Percentiles rank a stretch among this genome's conserved stretches.
phyloP scores from a whole-genome alignment of 2,329 filamentous ascomycete species.

The Phaeosphaeriaceae sp. region DNA sequence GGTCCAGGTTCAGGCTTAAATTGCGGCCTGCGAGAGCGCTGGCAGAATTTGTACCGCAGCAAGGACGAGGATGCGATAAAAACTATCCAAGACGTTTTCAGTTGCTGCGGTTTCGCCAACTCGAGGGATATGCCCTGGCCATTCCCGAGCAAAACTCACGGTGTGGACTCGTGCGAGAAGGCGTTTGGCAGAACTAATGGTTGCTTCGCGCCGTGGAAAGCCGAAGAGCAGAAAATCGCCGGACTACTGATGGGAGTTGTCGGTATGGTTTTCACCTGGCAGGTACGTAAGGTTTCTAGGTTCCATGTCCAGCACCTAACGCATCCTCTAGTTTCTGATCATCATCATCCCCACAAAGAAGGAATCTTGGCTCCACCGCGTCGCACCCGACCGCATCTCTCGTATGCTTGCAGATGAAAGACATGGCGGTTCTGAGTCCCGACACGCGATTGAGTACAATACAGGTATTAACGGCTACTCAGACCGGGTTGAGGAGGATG shows the following conservation, averaged over 20 bases:
- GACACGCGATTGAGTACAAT: constrained; percentile 38
- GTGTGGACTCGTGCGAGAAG: constrained; percentile 52
- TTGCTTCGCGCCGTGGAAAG: constrained; percentile 65
- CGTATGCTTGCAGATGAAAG: constrained; percentile 40
- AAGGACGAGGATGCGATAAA: constrained; percentile 61
- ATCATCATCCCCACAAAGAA: constrained; percentile 38
- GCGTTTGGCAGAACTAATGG: constrained; percentile 54
- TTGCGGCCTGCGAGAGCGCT: constrained; percentile 65
- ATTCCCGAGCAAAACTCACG: constrained; percentile 54
- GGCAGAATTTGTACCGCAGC: constrained; percentile 60
- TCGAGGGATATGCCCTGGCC: constrained; percentile 68
- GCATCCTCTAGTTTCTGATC: constrained; percentile 32
- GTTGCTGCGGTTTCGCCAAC: constrained; percentile 70
- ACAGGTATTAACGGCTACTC: constrained; percentile 37
- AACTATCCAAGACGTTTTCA: constrained; percentile 68
- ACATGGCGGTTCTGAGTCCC: constrained; percentile 25
- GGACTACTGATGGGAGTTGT: constrained; percentile 62
- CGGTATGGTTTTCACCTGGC: constrained; percentile 42
- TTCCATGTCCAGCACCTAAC: not conserved
- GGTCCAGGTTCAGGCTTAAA: constrained; percentile 47
- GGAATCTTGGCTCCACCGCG: constrained; percentile 40
- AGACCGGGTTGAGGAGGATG: constrained; percentile 40
- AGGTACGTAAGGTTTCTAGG: constrained; percentile 23
- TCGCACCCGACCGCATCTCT: constrained; percentile 41
- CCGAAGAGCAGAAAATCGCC: constrained; percentile 59